Conservation (phyloP, 1,284 basidiomycete species). For the Ceratobasidium sp. region DNA sequence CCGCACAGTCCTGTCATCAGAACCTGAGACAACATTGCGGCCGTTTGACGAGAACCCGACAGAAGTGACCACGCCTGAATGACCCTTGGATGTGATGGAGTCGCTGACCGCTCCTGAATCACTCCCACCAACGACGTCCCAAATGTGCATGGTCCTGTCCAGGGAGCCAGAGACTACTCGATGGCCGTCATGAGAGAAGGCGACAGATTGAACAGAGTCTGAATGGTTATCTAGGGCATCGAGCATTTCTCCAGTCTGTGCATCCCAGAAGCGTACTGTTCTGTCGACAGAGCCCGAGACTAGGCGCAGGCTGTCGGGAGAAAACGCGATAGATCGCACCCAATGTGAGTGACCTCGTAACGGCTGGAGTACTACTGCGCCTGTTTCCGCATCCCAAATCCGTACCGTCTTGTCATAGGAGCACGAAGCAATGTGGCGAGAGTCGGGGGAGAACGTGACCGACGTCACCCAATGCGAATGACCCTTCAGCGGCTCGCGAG, state of each 20-base stretch:
- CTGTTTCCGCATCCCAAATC: conserved; percentile 36
- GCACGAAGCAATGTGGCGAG: conserved; percentile 3
- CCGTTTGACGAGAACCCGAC: conserved; percentile 43
- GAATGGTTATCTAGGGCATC: not conserved
- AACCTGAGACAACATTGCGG: conserved; percentile 13
- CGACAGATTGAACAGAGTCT: conserved; percentile 5
- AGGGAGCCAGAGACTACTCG: conserved; percentile 4
- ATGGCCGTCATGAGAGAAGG: conserved; percentile 34
- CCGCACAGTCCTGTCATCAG: conserved; percentile 1
- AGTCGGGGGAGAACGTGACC: conserved; percentile 38
- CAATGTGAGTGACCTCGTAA: conserved; percentile 19
- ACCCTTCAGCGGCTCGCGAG: not conserved
- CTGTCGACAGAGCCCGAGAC: conserved; percentile 25
- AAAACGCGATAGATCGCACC: conserved; percentile 21
- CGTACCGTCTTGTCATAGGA: conserved; percentile 20
- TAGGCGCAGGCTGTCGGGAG: conserved; percentile 13
- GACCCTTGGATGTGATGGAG: conserved; percentile 12
- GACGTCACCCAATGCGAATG: not conserved
- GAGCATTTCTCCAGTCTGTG: not conserved
- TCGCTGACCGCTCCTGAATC: not conserved
- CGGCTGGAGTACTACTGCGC: not conserved
- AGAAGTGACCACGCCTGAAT: conserved; percentile 22
- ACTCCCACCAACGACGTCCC: conserved; percentile 12
- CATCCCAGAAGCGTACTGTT: conserved; percentile 16
- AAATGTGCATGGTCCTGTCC: conserved; percentile 25